Evolutionary conservation across 2,329 filamentous ascomycete genomes (phyloP).

Genomic region (Aureobasidium sp.): DNA sequence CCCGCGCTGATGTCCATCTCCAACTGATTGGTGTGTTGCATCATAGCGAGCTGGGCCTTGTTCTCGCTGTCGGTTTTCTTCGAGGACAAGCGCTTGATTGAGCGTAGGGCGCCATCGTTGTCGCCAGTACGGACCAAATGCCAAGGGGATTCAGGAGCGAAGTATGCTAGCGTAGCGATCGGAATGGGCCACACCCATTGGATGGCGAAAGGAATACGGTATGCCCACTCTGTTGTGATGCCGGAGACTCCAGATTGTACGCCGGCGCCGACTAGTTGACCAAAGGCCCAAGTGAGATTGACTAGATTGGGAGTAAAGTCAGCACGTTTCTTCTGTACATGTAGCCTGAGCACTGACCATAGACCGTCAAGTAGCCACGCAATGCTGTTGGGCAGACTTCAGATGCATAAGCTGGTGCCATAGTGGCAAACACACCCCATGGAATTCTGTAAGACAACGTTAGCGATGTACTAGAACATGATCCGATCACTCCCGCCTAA

Average conservation of each 20-base stretch:
- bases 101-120: constrained; percentile 37
- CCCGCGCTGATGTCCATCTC: constrained; percentile 44
- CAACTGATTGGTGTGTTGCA: constrained; percentile 42
- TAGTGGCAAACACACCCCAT: constrained; percentile 66
- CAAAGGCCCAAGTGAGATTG: constrained; percentile 70
- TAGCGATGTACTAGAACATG: background rate
- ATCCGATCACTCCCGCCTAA: too few relatives aligned
- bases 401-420: constrained; percentile 69
- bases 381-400: constrained; percentile 69
- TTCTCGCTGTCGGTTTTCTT: constrained; percentile 5
- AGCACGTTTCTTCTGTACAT: too few relatives aligned
- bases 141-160: constrained; percentile 40
- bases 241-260: constrained; percentile 40
- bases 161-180: constrained; percentile 39
- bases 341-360: constrained; percentile 25
- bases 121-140: constrained; percentile 41
- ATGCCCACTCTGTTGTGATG: constrained; percentile 44
- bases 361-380: constrained; percentile 64
- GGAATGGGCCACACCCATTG: constrained; percentile 47
- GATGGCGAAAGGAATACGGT: constrained; percentile 48
- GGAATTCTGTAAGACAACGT: constrained; percentile 42
- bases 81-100: constrained; percentile 37
- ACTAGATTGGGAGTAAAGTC: constrained; percentile 38
- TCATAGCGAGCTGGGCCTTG: constrained; percentile 35
- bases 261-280: constrained; percentile 60